phyloP scores from a whole-genome alignment of 2,329 filamentous ascomycete species.

The Ceratocystis cubensis region DNA sequence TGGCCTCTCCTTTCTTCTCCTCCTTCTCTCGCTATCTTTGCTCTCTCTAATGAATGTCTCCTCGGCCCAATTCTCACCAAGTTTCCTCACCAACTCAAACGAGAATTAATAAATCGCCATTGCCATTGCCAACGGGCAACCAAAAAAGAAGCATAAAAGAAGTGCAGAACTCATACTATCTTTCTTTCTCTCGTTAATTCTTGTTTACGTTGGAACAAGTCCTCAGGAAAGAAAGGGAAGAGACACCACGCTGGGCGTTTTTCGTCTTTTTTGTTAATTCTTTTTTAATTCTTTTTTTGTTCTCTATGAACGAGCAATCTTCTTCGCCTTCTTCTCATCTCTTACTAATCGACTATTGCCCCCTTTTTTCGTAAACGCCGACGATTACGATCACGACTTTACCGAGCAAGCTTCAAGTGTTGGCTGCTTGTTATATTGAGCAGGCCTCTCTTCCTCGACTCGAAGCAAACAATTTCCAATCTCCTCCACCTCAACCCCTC shows the following conservation, averaged over 20 bases:
- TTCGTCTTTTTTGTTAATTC: background rate
- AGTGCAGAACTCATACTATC: background rate
- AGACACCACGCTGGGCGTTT: conserved; percentile 12
- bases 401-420: too few relatives aligned
- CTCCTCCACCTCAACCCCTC: background rate
- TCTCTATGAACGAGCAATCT: background rate
- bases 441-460: background rate
- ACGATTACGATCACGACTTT: too few relatives aligned
- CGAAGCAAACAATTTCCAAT: background rate
- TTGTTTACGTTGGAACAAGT: background rate
- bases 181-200: background rate
- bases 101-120: background rate
- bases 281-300: conserved; percentile 10
- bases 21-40: background rate
- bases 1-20: conserved; percentile 4
- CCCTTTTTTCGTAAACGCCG: background rate
- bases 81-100: background rate
- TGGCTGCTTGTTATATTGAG: too few relatives aligned
- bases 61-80: background rate
- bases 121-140: background rate
- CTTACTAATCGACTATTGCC: background rate
- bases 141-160: background rate
- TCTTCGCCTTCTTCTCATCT: background rate
- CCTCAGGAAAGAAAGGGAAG: background rate
- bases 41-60: too few relatives aligned